Conservation (phyloP, 2,329 filamentous ascomycete genomes). For the Epichloe bromicola region DNA sequence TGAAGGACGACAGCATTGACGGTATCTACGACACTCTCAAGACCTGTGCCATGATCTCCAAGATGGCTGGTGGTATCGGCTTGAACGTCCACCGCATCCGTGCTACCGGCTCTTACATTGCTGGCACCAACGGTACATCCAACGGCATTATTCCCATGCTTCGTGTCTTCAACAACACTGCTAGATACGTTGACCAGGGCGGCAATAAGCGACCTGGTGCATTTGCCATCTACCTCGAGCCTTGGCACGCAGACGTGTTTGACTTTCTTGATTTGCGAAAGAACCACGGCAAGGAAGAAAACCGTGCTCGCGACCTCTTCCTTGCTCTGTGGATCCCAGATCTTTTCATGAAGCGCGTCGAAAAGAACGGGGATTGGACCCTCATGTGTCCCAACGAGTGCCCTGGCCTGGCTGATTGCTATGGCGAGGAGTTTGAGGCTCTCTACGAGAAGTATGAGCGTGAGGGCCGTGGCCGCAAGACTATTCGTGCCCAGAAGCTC, state of each 20-base stretch:
- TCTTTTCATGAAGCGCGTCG: constrained; percentile 98
- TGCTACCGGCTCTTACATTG: constrained; percentile 95
- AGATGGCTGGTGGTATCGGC: constrained; percentile 96
- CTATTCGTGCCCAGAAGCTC: constrained; percentile 93
- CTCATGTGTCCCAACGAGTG: constrained; percentile 97
- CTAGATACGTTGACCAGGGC: constrained; percentile 95
- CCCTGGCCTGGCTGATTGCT: constrained; percentile 87
- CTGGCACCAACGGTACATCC: constrained; percentile 93
- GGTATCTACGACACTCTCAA: constrained; percentile 99
- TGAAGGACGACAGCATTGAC: constrained; percentile 99
- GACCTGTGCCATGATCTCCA: constrained; percentile 99
- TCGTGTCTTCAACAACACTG: constrained; percentile 98
- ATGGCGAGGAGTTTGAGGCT: constrained; percentile 92
- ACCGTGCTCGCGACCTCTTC: constrained; percentile 93
- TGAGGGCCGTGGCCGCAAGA: constrained; percentile 77
- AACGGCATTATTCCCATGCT: constrained; percentile 98
- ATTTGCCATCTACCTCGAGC: constrained; percentile 97
- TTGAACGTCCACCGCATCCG: constrained; percentile 94
- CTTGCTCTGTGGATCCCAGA: constrained; percentile 97
- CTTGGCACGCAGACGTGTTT: constrained; percentile 96
- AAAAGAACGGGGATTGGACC: constrained; percentile 94
- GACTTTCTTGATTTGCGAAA: constrained; percentile 96
- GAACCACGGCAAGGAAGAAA: constrained; percentile 98
- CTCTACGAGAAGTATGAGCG: constrained; percentile 88
- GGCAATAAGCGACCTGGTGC: constrained; percentile 98